phyloP scores from a whole-genome alignment of 2,329 filamentous ascomycete genomes.

The Pseudogymnoascus sp. region DNA sequence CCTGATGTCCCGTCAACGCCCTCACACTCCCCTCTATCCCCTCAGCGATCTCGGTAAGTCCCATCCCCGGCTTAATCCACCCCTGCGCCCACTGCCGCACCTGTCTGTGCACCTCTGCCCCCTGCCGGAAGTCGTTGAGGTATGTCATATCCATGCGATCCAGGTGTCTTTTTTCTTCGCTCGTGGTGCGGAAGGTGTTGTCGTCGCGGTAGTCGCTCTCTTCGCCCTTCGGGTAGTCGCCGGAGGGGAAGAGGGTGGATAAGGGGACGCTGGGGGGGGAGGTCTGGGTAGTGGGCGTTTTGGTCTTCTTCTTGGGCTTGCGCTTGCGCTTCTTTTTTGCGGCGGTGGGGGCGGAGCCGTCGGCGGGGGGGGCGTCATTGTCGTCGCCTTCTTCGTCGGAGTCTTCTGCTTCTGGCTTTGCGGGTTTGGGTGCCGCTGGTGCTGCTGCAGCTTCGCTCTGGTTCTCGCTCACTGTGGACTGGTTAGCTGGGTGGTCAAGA shows the following conservation, averaged over 20 bases:
- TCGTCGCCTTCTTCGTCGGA: slow-evolving; percentile 40
- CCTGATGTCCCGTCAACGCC: slow-evolving; percentile 65
- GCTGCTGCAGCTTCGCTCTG: neutral
- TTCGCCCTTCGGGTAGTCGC: slow-evolving; percentile 67
- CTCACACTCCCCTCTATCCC: slow-evolving; percentile 80
- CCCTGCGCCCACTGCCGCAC: slow-evolving; percentile 77
- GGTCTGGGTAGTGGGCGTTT: slow-evolving; percentile 59
- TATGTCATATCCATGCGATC: slow-evolving; percentile 75
- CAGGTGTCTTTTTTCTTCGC: slow-evolving; percentile 74
- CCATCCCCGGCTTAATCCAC: slow-evolving; percentile 72
- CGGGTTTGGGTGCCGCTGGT: neutral
- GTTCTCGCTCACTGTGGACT: neutral
- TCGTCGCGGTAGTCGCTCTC: slow-evolving; percentile 70
- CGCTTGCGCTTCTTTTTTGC: slow-evolving; percentile 72
- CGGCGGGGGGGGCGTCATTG: slow-evolving; percentile 26
- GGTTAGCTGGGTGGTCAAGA: neutral
- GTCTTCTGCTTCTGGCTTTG: slow-evolving; percentile 31
- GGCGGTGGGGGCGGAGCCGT: slow-evolving; percentile 30
- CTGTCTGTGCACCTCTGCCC: slow-evolving; percentile 81
- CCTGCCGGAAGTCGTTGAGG: slow-evolving; percentile 71
- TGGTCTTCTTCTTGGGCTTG: slow-evolving; percentile 66
- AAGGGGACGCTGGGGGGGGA: slow-evolving; percentile 66
- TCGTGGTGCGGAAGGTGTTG: slow-evolving; percentile 70
- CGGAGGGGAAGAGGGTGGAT: slow-evolving; percentile 63
- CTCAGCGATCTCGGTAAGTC: slow-evolving; percentile 72